A percentile compares a stretch with the other conserved stretches of the same genome.
These are phyloP conservation scores for Eimeria acervulina DNA, from an alignment of 169 alveolate species.

Conservation along the genomic window DNA sequence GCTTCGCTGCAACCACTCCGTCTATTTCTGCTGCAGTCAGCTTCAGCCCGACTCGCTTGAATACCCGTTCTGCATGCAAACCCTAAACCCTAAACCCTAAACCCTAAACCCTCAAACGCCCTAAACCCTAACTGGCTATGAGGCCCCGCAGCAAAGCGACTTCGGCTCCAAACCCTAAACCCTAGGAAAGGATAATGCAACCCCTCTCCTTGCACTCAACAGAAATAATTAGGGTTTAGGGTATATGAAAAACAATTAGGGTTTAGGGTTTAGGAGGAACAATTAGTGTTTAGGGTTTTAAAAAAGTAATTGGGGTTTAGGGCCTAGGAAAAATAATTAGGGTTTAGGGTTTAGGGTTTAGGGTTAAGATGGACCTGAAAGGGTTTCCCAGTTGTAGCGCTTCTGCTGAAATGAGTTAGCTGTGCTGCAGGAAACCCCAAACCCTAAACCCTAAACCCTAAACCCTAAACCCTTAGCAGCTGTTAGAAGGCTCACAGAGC, in stretches of 20 bases:
- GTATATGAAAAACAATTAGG: no score
- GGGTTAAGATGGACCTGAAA: constrained; percentile 83
- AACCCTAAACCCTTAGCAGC: background rate
- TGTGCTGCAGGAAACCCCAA: constrained; percentile 71
- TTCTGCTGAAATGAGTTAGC: constrained; percentile 91
- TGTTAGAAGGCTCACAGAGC: background rate
- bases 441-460: constrained; percentile 39
- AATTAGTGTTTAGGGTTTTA: background rate
- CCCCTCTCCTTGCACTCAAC: background rate
- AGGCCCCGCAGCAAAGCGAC: background rate
- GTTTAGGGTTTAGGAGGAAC: no score
- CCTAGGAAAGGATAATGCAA: background rate
- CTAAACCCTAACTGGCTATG: background rate
- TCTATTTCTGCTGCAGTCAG: constrained; percentile 90
- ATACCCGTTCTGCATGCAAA: constrained; percentile 88
- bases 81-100: constrained; percentile 61
- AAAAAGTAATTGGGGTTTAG: constrained; percentile 13
- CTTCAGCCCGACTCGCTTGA: constrained; percentile 91
- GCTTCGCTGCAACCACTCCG: constrained; percentile 88
- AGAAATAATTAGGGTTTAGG: no score
- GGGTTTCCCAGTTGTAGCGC: constrained; percentile 93
- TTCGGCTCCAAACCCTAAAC: background rate
- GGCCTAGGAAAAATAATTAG: background rate
- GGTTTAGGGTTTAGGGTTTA: constrained; percentile 5
- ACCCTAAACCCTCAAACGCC: constrained; percentile 30